Evolutionary conservation across 257 asterid genomes (phyloP).

Genomic region (Cordia subcordata): DNA sequence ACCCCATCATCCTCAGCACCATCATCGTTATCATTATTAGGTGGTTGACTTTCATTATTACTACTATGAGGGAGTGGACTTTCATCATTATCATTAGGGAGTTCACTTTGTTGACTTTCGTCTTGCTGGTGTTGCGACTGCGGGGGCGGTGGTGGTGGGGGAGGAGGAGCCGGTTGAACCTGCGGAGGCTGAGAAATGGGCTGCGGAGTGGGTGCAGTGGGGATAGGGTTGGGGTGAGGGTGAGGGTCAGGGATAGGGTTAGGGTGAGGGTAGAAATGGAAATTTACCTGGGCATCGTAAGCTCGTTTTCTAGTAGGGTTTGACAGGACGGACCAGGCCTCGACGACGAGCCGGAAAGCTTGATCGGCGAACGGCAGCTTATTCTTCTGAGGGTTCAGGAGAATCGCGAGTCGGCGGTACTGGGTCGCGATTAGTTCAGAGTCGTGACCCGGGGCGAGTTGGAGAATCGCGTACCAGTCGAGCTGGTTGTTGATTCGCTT

Average conservation of each 20-base stretch:
- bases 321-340: slow-evolving; percentile 82
- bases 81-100: no score
- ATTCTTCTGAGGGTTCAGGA: slow-evolving; percentile 69
- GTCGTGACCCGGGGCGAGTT: slow-evolving; percentile 56
- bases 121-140: not conserved
- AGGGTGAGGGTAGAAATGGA: slow-evolving; percentile 19
- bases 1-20: slow-evolving; percentile 16
- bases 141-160: not conserved
- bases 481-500: slow-evolving; percentile 66
- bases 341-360: slow-evolving; percentile 68
- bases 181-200: not conserved
- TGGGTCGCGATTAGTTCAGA: slow-evolving; percentile 56
- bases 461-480: slow-evolving; percentile 80
- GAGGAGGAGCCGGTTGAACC: not conserved
- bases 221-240: slow-evolving; percentile 5
- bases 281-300: slow-evolving; percentile 66
- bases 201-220: not conserved
- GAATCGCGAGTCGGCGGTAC: slow-evolving; percentile 55
- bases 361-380: slow-evolving; percentile 68
- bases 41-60: not conserved
- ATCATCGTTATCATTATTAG: not conserved
- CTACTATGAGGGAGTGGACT: not conserved
- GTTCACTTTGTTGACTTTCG: no score
- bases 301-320: slow-evolving; percentile 52
- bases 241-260: not conserved